Evolutionary conservation across 1,284 basidiomycete genomes (phyloP).

Genomic region (Malassezia japonica): DNA sequence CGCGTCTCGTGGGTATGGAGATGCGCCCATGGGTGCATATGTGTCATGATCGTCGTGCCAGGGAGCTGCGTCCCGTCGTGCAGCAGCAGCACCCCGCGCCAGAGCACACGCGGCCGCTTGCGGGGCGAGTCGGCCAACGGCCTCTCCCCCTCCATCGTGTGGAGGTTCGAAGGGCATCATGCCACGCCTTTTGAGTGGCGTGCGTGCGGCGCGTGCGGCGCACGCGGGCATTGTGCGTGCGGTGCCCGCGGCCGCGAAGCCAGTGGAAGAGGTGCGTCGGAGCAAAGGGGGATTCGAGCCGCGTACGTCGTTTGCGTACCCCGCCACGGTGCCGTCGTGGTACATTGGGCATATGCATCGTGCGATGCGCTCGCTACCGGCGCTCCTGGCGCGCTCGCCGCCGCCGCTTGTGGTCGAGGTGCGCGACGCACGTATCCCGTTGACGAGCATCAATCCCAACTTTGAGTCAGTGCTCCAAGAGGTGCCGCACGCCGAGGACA

Average conservation of each 20-base stretch:
- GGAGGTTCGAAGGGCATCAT: background rate
- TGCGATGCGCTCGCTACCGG: conserved; percentile 53
- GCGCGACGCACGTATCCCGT: conserved; percentile 78
- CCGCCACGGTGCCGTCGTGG: conserved; percentile 68
- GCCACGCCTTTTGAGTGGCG: background rate
- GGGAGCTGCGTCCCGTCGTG: conserved; percentile 35
- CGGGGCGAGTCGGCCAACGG: background rate
- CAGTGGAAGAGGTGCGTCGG: background rate
- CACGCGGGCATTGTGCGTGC: background rate
- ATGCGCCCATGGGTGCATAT: conserved; percentile 27
- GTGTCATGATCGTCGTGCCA: conserved; percentile 37
- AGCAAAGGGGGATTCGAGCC: conserved; percentile 35
- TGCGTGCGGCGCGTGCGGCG: conserved; percentile 1
- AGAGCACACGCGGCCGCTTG: conserved; percentile 20
- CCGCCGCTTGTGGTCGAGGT: conserved; percentile 75
- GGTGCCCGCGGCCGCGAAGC: background rate
- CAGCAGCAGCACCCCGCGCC: conserved; percentile 34
- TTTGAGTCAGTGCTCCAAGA: conserved; percentile 48
- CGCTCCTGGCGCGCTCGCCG: conserved; percentile 59
- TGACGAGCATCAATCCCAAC: conserved; percentile 83
- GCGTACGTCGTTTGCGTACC: conserved; percentile 50
- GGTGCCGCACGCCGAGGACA: conserved; percentile 27
- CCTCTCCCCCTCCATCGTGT: conserved; percentile 2
- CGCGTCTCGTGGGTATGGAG: background rate
- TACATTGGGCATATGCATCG: conserved; percentile 83